Conservation (phyloP, 768 basidiomycete species). For the Lyophyllum atratum region DNA sequence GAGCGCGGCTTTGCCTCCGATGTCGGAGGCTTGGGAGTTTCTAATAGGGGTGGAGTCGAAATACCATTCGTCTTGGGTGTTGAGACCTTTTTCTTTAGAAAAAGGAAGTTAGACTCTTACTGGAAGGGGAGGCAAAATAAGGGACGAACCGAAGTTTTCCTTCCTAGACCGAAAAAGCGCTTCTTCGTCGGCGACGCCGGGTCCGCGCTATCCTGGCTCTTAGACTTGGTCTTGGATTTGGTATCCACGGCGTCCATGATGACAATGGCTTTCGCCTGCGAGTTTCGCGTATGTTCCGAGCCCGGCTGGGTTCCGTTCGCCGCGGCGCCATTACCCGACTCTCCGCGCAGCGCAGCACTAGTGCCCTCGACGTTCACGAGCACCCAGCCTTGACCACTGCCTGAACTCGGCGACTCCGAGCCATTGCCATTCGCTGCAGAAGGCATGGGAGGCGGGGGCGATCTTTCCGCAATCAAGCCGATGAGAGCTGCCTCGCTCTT, state of each 20-base stretch:
- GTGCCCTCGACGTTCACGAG: slow-evolving; percentile 60
- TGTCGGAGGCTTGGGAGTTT: neutral
- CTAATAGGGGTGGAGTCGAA: neutral
- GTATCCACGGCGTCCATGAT: slow-evolving; percentile 59
- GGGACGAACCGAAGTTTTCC: slow-evolving; percentile 39
- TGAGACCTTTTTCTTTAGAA: slow-evolving; percentile 13
- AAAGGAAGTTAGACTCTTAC: neutral
- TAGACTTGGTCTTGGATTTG: slow-evolving; percentile 38
- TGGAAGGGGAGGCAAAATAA: neutral
- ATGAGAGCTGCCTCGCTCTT: slow-evolving; percentile 69
- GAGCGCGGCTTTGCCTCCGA: slow-evolving; percentile 25
- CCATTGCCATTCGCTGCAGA: neutral
- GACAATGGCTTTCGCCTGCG: slow-evolving; percentile 64
- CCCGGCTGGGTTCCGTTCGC: neutral
- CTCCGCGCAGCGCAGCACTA: slow-evolving; percentile 3
- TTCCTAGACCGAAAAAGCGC: slow-evolving; percentile 39
- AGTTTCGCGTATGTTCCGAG: slow-evolving; percentile 5
- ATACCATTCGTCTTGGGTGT: neutral
- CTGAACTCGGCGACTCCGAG: slow-evolving; percentile 14
- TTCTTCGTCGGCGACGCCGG: slow-evolving; percentile 14
- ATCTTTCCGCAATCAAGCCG: slow-evolving; percentile 43
- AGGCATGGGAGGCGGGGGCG: slow-evolving; percentile 20
- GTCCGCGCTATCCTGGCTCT: slow-evolving; percentile 8
- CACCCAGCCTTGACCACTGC: slow-evolving; percentile 62
- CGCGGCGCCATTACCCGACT: slow-evolving; percentile 6